These are phyloP conservation scores for Grigorovia transvaalensis DNA, from an alignment of 805 yeast genomes.

Conservation along the genomic window DNA sequence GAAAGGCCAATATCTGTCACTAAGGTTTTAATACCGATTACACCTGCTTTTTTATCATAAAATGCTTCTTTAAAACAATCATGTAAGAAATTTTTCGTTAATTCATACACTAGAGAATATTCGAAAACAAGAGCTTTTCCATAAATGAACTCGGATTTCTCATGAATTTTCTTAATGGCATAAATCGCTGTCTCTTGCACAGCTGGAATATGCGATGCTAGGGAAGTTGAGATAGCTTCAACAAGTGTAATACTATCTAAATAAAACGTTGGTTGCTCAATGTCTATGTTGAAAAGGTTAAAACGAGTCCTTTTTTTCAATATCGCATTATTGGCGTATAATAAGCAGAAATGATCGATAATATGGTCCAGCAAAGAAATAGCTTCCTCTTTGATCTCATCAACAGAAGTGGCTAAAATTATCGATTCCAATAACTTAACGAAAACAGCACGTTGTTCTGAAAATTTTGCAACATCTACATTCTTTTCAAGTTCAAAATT, in stretches of 20 bases:
- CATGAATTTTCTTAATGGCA: slow-evolving; percentile 52
- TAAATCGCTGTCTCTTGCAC: slow-evolving; percentile 64
- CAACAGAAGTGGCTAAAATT: slow-evolving; percentile 66
- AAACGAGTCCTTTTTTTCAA: slow-evolving; percentile 56
- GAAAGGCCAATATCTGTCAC: slow-evolving; percentile 61
- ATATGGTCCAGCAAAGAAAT: slow-evolving; percentile 48
- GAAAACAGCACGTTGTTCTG: slow-evolving; percentile 55
- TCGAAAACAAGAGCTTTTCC: slow-evolving; percentile 59
- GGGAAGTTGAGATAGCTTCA: slow-evolving; percentile 66
- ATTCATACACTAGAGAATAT: slow-evolving; percentile 63
- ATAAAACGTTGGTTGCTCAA: slow-evolving; percentile 65
- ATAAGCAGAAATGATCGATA: slow-evolving; percentile 67
- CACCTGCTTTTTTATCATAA: slow-evolving; percentile 81
- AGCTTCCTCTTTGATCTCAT: slow-evolving; percentile 64
- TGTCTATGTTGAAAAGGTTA: slow-evolving; percentile 62
- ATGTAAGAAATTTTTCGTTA: slow-evolving; percentile 79
- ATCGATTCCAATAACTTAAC: slow-evolving; percentile 56
- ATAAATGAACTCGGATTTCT: slow-evolving; percentile 54
- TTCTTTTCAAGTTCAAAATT: slow-evolving; percentile 33
- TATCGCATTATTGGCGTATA: slow-evolving; percentile 66
- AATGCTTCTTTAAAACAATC: slow-evolving; percentile 85
- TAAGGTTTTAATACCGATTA: slow-evolving; percentile 68
- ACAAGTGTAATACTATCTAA: slow-evolving; percentile 62
- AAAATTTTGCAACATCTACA: slow-evolving; percentile 39
- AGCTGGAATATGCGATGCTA: slow-evolving; percentile 62